Evolutionary conservation across 2,329 filamentous ascomycete genomes (phyloP).

Genomic region (Pseudofabraea citricarpa): DNA sequence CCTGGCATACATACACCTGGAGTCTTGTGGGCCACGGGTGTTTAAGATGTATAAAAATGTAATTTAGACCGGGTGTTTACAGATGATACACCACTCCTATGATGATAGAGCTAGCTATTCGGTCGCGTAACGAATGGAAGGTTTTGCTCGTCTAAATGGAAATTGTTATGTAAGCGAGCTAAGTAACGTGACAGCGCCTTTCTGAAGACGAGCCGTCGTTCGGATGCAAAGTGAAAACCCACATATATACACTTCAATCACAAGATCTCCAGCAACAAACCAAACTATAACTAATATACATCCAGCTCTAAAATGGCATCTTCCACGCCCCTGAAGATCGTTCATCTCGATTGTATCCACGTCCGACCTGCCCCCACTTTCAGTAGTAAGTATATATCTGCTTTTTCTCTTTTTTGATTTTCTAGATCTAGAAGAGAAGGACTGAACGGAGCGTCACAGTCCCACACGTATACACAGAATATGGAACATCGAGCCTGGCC

Average conservation of each 20-base stretch:
- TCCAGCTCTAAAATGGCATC: neutral
- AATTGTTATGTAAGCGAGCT: neutral
- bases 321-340: slow-evolving; percentile 9
- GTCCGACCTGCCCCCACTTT: slow-evolving; percentile 10
- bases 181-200: neutral
- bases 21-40: neutral
- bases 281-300: too few relatives aligned
- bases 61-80: too few relatives aligned
- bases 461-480: slow-evolving; percentile 15
- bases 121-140: too few relatives aligned
- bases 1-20: neutral
- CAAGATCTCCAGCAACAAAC: too few relatives aligned
- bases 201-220: neutral
- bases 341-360: slow-evolving; percentile 18
- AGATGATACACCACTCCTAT: neutral
- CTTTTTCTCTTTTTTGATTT: too few relatives aligned
- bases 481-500: slow-evolving; percentile 7
- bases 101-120: too few relatives aligned
- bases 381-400: slow-evolving; percentile 5
- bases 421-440: too few relatives aligned
- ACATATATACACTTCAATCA: too few relatives aligned
- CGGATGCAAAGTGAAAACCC: too few relatives aligned
- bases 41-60: too few relatives aligned
- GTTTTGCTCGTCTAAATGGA: too few relatives aligned
- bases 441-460: too few relatives aligned